These are phyloP conservation scores for Sphaerulina vaccinii DNA, from an alignment of 2,329 filamentous ascomycete species.

Conservation along the genomic window DNA sequence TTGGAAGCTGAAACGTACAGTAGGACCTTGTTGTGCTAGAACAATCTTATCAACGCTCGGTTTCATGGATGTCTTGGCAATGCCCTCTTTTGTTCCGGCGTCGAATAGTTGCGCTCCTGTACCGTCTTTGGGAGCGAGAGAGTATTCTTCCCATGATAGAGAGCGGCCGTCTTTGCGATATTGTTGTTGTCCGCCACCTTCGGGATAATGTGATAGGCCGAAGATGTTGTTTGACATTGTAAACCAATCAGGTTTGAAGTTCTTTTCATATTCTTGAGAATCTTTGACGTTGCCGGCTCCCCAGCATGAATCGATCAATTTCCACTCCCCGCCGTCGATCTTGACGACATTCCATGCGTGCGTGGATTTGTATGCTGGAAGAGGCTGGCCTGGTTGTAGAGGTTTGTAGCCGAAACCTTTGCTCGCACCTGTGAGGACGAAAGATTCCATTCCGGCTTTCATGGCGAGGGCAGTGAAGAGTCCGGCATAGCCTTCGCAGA, in stretches of 20 bases:
- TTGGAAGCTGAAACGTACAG: slow-evolving; percentile 71
- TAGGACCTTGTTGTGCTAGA: slow-evolving; percentile 52
- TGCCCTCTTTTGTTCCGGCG: slow-evolving; percentile 50
- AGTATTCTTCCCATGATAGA: slow-evolving; percentile 79
- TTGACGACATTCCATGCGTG: slow-evolving; percentile 92
- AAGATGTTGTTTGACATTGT: slow-evolving; percentile 74
- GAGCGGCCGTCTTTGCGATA: slow-evolving; percentile 70
- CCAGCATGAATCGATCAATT: slow-evolving; percentile 90
- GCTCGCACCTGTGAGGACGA: slow-evolving; percentile 74
- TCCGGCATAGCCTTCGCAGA: slow-evolving; percentile 88
- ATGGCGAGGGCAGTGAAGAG: slow-evolving; percentile 76
- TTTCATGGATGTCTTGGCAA: slow-evolving; percentile 58
- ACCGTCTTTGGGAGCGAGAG: slow-evolving; percentile 57
- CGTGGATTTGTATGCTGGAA: slow-evolving; percentile 60
- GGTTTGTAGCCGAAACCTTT: slow-evolving; percentile 77
- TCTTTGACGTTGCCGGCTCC: slow-evolving; percentile 71
- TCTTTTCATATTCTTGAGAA: slow-evolving; percentile 60
- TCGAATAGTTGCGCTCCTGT: slow-evolving; percentile 48
- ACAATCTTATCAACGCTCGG: slow-evolving; percentile 62
- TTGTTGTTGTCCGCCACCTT: slow-evolving; percentile 64
- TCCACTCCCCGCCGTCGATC: slow-evolving; percentile 86
- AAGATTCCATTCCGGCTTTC: slow-evolving; percentile 74
- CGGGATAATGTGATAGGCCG: slow-evolving; percentile 75
- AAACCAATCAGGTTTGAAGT: slow-evolving; percentile 64
- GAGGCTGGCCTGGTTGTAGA: slow-evolving; percentile 60